Percentiles rank a stretch among this genome's conserved stretches.
Conservation (phyloP, 2,329 filamentous ascomycete genomes). For the Calonectria pteridis region DNA sequence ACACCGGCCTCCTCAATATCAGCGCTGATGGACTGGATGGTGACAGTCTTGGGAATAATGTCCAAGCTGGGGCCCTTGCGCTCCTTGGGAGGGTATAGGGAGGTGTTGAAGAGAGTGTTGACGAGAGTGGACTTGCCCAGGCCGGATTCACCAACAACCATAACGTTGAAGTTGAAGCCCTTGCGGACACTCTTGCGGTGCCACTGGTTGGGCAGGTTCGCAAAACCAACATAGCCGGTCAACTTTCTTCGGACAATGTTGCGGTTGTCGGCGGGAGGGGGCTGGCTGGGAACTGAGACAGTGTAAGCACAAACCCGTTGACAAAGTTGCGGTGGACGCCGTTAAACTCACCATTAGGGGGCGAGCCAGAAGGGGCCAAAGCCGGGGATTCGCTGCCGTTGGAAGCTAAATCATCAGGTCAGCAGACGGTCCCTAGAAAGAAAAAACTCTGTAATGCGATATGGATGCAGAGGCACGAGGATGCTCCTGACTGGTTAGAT, state of each 20-base stretch:
- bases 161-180: conserved; percentile 99
- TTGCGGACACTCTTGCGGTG: conserved; percentile 99
- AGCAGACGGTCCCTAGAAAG: conserved; percentile 43
- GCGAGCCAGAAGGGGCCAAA: conserved; percentile 55
- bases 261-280: conserved; percentile 73
- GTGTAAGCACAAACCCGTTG: conserved; percentile 7
- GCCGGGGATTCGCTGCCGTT: conserved; percentile 60
- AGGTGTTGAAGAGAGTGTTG: conserved; percentile 99
- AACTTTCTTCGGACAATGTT: conserved; percentile 99
- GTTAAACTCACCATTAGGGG: conserved; percentile 53
- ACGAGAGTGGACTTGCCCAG: conserved; percentile 99
- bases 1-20: conserved; percentile 99
- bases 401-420: conserved; percentile 57
- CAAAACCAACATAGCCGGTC: conserved; percentile 98
- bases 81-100: conserved; percentile 98
- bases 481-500: conserved; percentile 52
- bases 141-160: conserved; percentile 99
- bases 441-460: conserved; percentile 32
- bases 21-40: conserved; percentile 93
- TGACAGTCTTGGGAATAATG: conserved; percentile 98
- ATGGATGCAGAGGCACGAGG: conserved; percentile 37
- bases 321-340: conserved; percentile 1
- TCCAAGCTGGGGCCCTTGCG: conserved; percentile 97
- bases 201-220: conserved; percentile 99
- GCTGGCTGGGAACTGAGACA: conserved; percentile 50